Evolutionary conservation across 305 asterid species (phyloP), one percentile per base, ranked within the genome.

Genomic region (Ilex paraguariensis): DNA sequence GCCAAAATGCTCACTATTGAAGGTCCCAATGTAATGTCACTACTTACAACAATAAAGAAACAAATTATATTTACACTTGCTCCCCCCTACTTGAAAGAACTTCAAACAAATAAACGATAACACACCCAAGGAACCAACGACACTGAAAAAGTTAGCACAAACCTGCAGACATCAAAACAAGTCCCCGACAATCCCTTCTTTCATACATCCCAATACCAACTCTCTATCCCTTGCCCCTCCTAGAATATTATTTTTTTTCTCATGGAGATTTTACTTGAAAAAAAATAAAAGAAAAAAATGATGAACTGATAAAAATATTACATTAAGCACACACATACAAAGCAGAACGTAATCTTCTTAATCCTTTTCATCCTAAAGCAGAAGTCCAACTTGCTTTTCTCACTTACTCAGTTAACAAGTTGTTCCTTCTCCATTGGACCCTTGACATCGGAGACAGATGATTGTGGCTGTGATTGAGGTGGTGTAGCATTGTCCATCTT

Each of bases 401-500:
- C 70, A 54, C 3, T 68, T 13, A 0, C 49, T 70, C 74, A 82
- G 63, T 63, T 79, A 48, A 80, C 91, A 15, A 75, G 77, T 70
- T 84, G 83, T 64, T 76, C 87, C 49, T 76, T 75, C 51, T 82
- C 78, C n/a, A 65, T 56, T 55, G 78, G 42, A 50, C 53, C 50
- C 54, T 57, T 67, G 10, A 68, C 56, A 21, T 63, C 81, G 45
- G 81, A 82, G 57, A 76, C 73, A 45, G 72, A 66, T 59, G 74
- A 60, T 40, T 84, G 79, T 60, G 80, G 72, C 49, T 77, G 76
- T 44, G 77, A 60, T 54, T 70, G 72, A 21, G 73, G 31, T 53
- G 64, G 63, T 2, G 66, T 63, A 13, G 48, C 70, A 61, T 73
- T 81, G 66, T 85, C 92, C 79, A 84, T 71, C 68, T 84, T 79